Conservation (phyloP, 495 filamentous ascomycete genomes). For the Xylaria acuta region DNA sequence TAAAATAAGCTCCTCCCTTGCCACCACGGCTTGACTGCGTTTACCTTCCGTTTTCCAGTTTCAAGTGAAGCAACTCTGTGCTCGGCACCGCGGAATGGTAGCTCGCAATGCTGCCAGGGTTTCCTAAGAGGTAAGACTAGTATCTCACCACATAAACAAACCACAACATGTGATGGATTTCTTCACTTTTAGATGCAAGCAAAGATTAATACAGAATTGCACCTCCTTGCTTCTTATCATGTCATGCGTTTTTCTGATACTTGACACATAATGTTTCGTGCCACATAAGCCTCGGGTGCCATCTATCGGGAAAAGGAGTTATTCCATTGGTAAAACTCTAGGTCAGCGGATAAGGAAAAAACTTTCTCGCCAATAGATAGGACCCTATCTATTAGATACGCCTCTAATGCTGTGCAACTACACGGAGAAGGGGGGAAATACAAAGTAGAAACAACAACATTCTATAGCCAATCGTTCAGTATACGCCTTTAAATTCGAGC, state of each 20-base stretch:
- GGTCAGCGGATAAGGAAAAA: background rate
- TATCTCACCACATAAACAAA: background rate
- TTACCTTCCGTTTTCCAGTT: background rate
- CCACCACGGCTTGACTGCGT: background rate
- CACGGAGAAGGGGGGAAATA: background rate
- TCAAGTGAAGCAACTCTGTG: background rate
- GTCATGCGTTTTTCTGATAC: background rate
- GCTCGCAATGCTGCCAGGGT: background rate
- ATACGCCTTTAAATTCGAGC: background rate
- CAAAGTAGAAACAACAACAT: background rate
- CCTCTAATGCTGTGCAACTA: background rate
- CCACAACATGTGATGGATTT: background rate
- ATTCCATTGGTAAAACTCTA: background rate
- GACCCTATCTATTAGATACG: background rate
- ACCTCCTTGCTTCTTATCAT: background rate
- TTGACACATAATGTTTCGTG: background rate
- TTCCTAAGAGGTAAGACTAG: background rate
- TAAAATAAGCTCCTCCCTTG: background rate
- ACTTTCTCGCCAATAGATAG: background rate
- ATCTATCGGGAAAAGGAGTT: background rate
- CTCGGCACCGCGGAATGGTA: background rate
- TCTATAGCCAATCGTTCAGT: background rate
- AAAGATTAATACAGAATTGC: background rate
- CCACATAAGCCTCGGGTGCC: background rate
- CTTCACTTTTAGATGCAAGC: background rate